Conservation (phyloP, 1,139 yeast species). For the Scheffersomyces titani region DNA sequence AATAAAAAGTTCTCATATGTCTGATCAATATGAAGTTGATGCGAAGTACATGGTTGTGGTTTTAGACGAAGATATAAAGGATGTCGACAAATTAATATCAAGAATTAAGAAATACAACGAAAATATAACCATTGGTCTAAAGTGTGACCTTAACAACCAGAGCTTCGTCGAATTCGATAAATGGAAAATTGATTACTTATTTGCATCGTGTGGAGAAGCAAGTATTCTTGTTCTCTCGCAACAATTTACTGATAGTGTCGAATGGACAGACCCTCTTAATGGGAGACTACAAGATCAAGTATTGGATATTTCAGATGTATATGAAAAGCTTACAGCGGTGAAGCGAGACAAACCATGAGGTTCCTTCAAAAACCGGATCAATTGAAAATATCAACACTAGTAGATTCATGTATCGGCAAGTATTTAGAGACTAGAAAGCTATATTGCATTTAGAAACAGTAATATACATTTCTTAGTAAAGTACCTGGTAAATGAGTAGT, state of each 20-base stretch:
- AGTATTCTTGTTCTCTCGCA: neutral
- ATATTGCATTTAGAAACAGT: too few species aligned
- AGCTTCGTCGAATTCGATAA: slow-evolving; percentile 3
- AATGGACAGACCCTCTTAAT: neutral
- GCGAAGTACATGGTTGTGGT: neutral
- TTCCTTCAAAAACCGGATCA: too few species aligned
- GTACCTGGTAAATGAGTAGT: too few species aligned
- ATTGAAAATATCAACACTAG: too few species aligned
- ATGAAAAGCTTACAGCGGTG: neutral
- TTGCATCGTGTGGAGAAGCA: slow-evolving; percentile 1
- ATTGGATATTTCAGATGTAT: neutral
- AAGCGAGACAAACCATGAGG: neutral
- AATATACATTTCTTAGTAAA: too few species aligned
- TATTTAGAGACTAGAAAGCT: too few species aligned
- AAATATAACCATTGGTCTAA: neutral
- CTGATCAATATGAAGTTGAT: neutral
- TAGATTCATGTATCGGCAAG: too few species aligned
- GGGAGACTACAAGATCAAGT: neutral
- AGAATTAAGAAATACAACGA: neutral
- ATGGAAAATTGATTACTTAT: slow-evolving; percentile 5
- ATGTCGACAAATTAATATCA: neutral
- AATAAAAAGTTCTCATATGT: neutral
- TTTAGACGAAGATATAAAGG: neutral
- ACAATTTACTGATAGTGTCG: neutral
- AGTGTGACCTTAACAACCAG: neutral